Evolutionary conservation across 192 early-diverging fungal genomes (phyloP), one percentile per base, ranked within the genome.

Genomic region (Coemansia sp.): DNA sequence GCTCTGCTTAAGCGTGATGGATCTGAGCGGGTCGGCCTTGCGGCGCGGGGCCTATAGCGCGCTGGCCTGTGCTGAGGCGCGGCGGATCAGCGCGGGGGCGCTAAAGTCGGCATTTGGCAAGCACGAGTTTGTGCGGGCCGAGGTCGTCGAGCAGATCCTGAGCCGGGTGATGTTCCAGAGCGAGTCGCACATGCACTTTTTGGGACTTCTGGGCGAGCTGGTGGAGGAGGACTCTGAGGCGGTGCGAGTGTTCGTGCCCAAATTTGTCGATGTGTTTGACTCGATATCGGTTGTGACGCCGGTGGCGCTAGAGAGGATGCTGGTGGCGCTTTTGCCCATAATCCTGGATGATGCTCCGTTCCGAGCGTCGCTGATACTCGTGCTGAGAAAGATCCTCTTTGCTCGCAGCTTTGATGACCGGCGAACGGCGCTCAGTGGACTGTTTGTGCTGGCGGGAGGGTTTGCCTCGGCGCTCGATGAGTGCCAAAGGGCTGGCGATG

Each of bases 331-430:
- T 20, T 75, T 84, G 64, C 88, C 88, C 8, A 50, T 90, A 3
- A 61, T 87, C 16, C 68, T 83, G 23, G 56, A 68, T 3, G 85
- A 91, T 28, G 28, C 76, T n/a, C 72, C 79, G 25, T 83, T 89
- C 60, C 79, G 88, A 25, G 75, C 87, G 20, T 84, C 86, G 10
- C 69, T 93, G 55, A 80, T 90, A 39, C 69, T 93, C 6, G 84
- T 93, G 16, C 68, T 92, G 61, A 82, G 89, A 50, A 92, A 92
- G 53, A 80, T 85, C 2, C 64, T 92, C 60, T 89, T 90, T 68
- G 83, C 89, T 35, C 86, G 83, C 41, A 84, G 84, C 48, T 23
- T 82, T 2, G 87, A 90, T 36, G 87, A 85, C 23, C 75, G 91
- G 14, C 76, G 81, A 10, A 82, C 86, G 18, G 87, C 91, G 3